phyloP scores from a whole-genome alignment of 257 asterid species.

The Schizonepeta tenuifolia region DNA sequence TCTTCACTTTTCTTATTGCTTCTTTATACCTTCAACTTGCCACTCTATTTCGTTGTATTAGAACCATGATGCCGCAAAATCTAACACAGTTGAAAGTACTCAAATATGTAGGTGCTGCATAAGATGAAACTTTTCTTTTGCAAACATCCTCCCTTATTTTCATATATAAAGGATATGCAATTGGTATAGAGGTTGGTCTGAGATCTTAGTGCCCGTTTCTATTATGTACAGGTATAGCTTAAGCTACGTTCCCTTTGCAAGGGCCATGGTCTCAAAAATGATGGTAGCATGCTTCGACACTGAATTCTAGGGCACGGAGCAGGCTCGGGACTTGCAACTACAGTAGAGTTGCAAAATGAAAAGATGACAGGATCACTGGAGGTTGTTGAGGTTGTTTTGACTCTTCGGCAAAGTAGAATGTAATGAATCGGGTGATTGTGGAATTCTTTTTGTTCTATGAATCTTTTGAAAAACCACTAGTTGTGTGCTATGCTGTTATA shows the following conservation, averaged over 20 bases:
- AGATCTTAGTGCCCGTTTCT: conserved; percentile 24
- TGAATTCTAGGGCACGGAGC: conserved; percentile 58
- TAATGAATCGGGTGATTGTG: conserved; percentile 13
- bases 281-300: conserved; percentile 90
- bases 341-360: conserved; percentile 23
- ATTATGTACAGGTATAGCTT: conserved; percentile 84
- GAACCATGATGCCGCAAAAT: not conserved
- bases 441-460: not conserved
- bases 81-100: not conserved
- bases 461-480: not conserved
- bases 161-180: not conserved
- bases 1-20: conserved; percentile 18
- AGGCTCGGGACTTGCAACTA: conserved; percentile 28
- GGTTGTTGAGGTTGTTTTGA: conserved; percentile 33
- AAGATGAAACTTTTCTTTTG: not conserved
- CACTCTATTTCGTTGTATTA: not conserved
- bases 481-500: too few species aligned
- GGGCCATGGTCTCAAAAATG: conserved; percentile 93
- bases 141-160: conserved; percentile 8
- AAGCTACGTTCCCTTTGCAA: conserved; percentile 95
- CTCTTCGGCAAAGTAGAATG: conserved; percentile 21
- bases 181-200: conserved; percentile 12
- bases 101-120: not conserved
- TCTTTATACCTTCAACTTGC: not conserved
- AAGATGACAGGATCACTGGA: conserved; percentile 26